Evolutionary conservation across 441 rosid genomes (phyloP), one percentile per base, ranked within the genome.

Genomic region (Corymbia citriodora): DNA sequence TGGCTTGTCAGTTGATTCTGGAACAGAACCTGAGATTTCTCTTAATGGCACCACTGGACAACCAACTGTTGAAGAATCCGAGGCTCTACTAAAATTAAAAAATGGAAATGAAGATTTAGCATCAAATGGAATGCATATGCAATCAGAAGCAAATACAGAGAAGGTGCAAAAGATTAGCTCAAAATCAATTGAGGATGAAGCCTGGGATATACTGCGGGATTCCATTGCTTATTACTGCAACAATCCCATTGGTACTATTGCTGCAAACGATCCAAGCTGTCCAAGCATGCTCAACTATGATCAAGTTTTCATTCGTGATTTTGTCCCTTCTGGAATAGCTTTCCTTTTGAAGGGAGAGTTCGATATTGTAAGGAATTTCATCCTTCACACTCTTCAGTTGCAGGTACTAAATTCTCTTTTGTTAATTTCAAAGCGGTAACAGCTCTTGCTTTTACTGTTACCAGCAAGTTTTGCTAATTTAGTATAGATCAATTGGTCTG

Each of bases 1-100:
- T 59, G 93, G 90, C 31, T 55, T 89, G 36, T 90, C 93, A 88
- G 91, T 91, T 18, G 94, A 92, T 89, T 90, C 89, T 81, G 88
- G 91, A 9, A 90, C 65, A 45, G n/a, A 19, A 17, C 85, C n/a
- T 27, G 52, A 87, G 52, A 65, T 89, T 91, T 89, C 93, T 89
- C 87, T 92, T 82, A 92, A 91, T 36, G 94, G 93, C 11, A 89
- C 53, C 83, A 55, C 55, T 53, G 86, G 90, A 87, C 93, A 25
- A 17, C 74, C 68, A 16, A 90, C 88, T 82, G 91, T 81, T 13
- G 86, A 81, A 81, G 86, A 81, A 94, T 90, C 90, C 90, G 91
- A 91, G 92, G 3, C 89, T 87, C n/a, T 91, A 65, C 83, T 25
- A 81, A 81, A 27, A n/a, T 92, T 92, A 87, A 87, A 90, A 49